Base-by-base conservation (phyloP, 352 stramenopile genomes). In the Globisporangium yorkense region DNA sequence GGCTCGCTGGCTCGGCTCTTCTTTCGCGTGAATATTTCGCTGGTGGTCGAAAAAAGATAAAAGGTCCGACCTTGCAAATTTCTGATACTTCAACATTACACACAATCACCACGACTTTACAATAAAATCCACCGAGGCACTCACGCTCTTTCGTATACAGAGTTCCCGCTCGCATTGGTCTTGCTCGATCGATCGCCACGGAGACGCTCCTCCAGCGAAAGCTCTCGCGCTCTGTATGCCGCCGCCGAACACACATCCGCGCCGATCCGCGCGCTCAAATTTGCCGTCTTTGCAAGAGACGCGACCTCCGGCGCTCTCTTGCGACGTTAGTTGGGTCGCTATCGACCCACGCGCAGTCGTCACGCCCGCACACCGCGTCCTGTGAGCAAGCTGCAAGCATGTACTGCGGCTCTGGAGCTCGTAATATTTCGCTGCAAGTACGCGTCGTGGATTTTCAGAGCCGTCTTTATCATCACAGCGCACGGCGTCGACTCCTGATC, bases 361-460 rank as follows among this genome's bases (percentile, higher is more conserved):
- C 40, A 46, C 40, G 40, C 40, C 16, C 40, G 16, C 40, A 6
- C 40, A 20, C 40, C 40, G n/a, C 16, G 40, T 24, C 21, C 40
- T 20, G 8, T 15, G n/a, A 1, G 12, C 40, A 21, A 15, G 8
- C 3, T 21, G 40, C 40, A 21, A 45, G 12, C 40, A n/a, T 24
- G 21, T 1, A 24, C 21, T 24, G 21, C 15, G 15, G 15, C 15
- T 21, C 9, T 20, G 40, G 4, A 24, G 21, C n/a, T 18, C 15
- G 40, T 16, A 46, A 46, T 46, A 46, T 46, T 46, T 46, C 40
- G 40, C 40, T 46, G 40, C 40, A 16, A 46, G 40, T 46, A 21
- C 33, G 33, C 33, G 33, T 18, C 40, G 40, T 31, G 47, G 29
- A 31, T 31, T 33, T 52, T 39, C 15, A 39, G 47, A 33, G 47